Evolutionary conservation across 192 early-diverging fungal species (phyloP), one percentile per base, ranked within the genome.

Genomic region (Podila epigama): DNA sequence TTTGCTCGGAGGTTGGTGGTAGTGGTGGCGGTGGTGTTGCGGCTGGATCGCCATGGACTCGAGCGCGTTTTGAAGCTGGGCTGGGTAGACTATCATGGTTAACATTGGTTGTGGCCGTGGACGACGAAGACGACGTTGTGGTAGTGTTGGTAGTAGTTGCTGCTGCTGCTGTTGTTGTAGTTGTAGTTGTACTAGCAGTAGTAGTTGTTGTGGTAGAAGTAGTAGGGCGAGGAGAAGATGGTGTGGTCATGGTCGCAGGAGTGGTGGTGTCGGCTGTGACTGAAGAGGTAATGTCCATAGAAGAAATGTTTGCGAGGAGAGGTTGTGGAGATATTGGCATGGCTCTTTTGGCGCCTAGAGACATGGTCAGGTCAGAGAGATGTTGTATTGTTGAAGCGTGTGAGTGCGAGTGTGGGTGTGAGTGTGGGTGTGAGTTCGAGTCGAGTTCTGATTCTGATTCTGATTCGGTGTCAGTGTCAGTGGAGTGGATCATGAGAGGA

Each of bases 41-140:
- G 44, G 4, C 20, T 18, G 15, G 44, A 10, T 48, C 56, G 41
- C 29, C 50, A 41, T 58, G 65, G 4, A 67, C 65, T 9, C 56
- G 54, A 11, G 65, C 41, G 25, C 55, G 40, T 51, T 62, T 66
- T 58, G 42, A 75, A 3, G 39, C 63, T 28, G 59, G 59, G 28
- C 71, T 75, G 58, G 39, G 65, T 32, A 22, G 53, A 29, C 25
- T 60, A 40, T 55, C 52, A 28, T 57, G 48, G 32, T 60, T 66
- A 48, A 48, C n/a, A 10, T 54, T 58, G 58, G 31, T 63, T 52
- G 58, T n/a, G 58, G 35, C 28, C 20, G 52, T 25, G 57, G 32
- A 35, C 22, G 48, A 65, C 25, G 63, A n/a, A 20, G 40, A 51
- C 18, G 42, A 15, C 28, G 60, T 33, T 25, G 53, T 5, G 32